Conservation (phyloP, 768 basidiomycete species). For the Hericium rajendrae region DNA sequence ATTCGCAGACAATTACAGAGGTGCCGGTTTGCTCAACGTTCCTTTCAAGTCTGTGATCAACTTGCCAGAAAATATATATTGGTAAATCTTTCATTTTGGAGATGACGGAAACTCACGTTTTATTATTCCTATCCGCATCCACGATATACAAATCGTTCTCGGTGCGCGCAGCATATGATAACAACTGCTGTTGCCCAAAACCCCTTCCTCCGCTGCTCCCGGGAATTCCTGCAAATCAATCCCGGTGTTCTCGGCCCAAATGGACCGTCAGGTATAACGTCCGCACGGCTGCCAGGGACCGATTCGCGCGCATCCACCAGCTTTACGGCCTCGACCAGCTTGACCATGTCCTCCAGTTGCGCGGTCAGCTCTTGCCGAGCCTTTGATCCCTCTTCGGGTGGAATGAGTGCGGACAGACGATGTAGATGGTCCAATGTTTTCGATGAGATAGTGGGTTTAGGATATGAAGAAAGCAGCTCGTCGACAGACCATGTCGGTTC, state of each 20-base stretch:
- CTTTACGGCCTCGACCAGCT: conserved; percentile 75
- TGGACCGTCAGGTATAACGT: conserved; percentile 29
- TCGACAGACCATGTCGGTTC: conserved; percentile 76
- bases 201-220: conserved; percentile 8
- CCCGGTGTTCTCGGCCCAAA: conserved; percentile 31
- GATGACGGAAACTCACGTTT: conserved; percentile 14
- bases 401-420: conserved; percentile 60
- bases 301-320: conserved; percentile 31
- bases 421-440: conserved; percentile 55
- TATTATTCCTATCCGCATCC: conserved; percentile 28
- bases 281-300: conserved; percentile 1
- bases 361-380: conserved; percentile 41
- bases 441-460: conserved; percentile 50
- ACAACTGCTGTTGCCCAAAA: conserved; percentile 33
- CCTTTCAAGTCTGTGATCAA: no score
- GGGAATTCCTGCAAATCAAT: conserved; percentile 18
- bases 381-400: conserved; percentile 49
- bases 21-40: no score
- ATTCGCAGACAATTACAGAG: no score
- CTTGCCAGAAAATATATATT: no score
- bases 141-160: conserved; percentile 53
- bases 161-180: conserved; percentile 42
- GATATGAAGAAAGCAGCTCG: conserved; percentile 67
- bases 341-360: conserved; percentile 64
- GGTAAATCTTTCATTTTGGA: no score